These are phyloP conservation scores for Catharanthus roseus DNA, from an alignment of 257 asterid species.

Conservation along the genomic window DNA sequence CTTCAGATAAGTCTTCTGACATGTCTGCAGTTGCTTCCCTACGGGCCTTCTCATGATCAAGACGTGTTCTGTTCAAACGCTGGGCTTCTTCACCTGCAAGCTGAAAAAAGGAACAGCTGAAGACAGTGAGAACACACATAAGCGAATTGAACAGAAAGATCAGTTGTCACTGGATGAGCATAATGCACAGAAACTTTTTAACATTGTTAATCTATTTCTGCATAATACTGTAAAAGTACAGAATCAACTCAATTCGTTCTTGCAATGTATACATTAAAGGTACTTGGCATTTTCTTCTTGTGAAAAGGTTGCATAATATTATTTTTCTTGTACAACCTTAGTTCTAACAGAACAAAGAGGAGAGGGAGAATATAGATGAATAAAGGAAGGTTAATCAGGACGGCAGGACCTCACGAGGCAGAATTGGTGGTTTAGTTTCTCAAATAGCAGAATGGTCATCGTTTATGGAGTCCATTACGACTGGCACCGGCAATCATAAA, in stretches of 20 bases:
- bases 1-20: constrained; percentile 74
- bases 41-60: constrained; percentile 61
- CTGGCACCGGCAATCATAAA: not conserved
- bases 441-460: not conserved
- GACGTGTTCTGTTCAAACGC: constrained; percentile 36
- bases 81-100: constrained; percentile 61
- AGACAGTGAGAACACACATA: not conserved
- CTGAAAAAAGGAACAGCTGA: constrained; percentile 26
- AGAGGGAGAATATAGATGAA: not conserved
- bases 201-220: not conserved
- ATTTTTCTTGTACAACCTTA: not conserved
- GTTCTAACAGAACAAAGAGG: not conserved
- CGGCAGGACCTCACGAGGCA: not conserved
- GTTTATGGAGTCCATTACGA: not conserved
- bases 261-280: not conserved
- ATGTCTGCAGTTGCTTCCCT: constrained; percentile 67
- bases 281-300: not conserved
- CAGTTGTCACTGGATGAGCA: not conserved
- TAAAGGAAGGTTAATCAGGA: too few relatives aligned
- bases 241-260: not conserved
- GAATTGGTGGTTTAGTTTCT: not conserved
- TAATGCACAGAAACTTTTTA: not conserved
- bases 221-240: not conserved
- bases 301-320: not conserved
- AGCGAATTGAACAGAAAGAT: not conserved